These are phyloP conservation scores for Umbelopsis ramanniana DNA, from an alignment of 192 early-diverging fungal species.

Conservation along the genomic window DNA sequence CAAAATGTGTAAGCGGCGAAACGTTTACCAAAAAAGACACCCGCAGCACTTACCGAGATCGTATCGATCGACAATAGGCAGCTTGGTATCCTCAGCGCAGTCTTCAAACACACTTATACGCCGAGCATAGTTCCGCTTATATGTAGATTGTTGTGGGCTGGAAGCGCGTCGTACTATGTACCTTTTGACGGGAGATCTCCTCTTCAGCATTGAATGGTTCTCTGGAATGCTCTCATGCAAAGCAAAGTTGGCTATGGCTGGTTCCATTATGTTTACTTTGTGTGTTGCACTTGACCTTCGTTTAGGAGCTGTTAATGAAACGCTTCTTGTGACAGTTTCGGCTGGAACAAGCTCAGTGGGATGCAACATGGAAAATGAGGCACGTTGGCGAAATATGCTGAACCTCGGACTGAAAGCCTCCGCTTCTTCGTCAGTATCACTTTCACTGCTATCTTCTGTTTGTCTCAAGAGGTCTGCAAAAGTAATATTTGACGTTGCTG, in stretches of 20 bases:
- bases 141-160: neutral
- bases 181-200: neutral
- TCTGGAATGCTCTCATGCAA: neutral
- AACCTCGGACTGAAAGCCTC: neutral
- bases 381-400: constrained; percentile 6
- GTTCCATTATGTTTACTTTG: neutral
- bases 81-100: no score
- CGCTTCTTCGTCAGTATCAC: neutral
- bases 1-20: no score
- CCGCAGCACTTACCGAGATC: no score
- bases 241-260: neutral
- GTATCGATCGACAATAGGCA: no score
- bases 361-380: neutral
- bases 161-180: neutral
- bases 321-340: neutral
- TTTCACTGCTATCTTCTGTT: neutral
- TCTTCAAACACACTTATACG: no score
- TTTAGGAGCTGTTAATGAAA: neutral
- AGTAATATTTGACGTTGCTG: neutral
- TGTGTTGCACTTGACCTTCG: neutral
- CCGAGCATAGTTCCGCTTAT: neutral
- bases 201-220: neutral
- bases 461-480: neutral
- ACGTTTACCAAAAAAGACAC: no score
- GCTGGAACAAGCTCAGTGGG: neutral